Evolutionary conservation across 1,284 basidiomycete genomes (phyloP), one percentile per base, ranked within the genome.

Genomic region (Ganoderma lingzhi): DNA sequence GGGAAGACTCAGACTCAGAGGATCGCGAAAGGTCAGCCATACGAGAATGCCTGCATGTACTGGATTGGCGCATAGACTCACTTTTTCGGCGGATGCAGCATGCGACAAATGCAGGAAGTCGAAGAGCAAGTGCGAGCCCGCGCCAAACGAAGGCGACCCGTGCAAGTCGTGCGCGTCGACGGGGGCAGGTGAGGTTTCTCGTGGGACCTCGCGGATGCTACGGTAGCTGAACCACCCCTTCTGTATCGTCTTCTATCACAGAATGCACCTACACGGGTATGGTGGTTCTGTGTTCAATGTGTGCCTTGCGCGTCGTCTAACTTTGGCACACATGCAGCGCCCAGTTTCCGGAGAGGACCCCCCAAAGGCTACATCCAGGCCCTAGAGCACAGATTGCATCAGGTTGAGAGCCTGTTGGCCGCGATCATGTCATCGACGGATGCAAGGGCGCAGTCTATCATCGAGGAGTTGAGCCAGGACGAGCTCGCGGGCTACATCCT

Each of bases 361-460:
- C 94, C 94, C 6, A 95, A 94, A 78, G 95, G 95, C 35, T 96
- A 96, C 78, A 95, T 96, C 66, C 92, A 94, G 78, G 94, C 94
- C 42, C 92, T 96, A 68, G 94, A 96, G 80, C 93, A 93, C 68
- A 83, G 94, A 70, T 91, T 95, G 85, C 95, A 96, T 76, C 93
- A 95, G 77, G 93, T 96, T 75, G 95, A 96, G 80, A 93, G 94
- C 14, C 80, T 96, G 15, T 84, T 96, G 2, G 95, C 93, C n/a
- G 89, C 91, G 17, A 86, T 96, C 59, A 84, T 96, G 66, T 87
- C 91, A 70, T 94, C 92, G 63, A 55, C 68, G 14, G 75, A 76
- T 28, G 82, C 87, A 9, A 84, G 92, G 67, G 90, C 94, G 0
- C 88, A 89, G 75, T 84, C 84, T 42, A 80, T 96, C 62, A 83